phyloP scores from a whole-genome alignment of 352 stramenopile species.

The Phytophthora sansomeana region DNA sequence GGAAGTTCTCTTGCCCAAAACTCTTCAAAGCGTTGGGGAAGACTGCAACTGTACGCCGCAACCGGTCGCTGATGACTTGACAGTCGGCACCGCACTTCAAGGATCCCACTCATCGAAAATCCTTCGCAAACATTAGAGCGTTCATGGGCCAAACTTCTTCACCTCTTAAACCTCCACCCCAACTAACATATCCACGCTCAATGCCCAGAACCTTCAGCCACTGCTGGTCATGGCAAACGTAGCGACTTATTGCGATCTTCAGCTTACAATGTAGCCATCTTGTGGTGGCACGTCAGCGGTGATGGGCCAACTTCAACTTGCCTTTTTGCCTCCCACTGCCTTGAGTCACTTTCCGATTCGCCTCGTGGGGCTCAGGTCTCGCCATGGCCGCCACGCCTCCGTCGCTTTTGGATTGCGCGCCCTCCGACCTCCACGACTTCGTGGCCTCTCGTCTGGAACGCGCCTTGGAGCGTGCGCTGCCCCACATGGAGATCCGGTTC shows the following conservation, averaged over 20 bases:
- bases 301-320: not conserved
- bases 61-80: not conserved
- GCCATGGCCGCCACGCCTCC: not conserved
- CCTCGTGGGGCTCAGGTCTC: not conserved
- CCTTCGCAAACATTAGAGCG: no score
- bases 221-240: not conserved
- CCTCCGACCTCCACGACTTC: conserved; percentile 23
- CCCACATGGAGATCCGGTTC: conserved; percentile 42
- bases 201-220: not conserved
- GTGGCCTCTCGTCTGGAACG: conserved; percentile 26
- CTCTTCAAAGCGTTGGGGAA: no score
- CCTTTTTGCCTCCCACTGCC: not conserved
- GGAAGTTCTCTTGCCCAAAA: no score
- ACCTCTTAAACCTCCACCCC: not conserved
- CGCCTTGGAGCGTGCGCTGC: conserved; percentile 26
- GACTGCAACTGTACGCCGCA: not conserved
- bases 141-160: not conserved
- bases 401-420: conserved; percentile 16
- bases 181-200: not conserved
- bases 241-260: no score
- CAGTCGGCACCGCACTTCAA: conserved; percentile 1
- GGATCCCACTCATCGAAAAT: not conserved
- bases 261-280: not conserved
- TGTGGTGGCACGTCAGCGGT: not conserved
- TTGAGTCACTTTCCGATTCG: conserved; percentile 20